phyloP scores from a whole-genome alignment of 345 rosid genomes.

The Salix koriyanagi region DNA sequence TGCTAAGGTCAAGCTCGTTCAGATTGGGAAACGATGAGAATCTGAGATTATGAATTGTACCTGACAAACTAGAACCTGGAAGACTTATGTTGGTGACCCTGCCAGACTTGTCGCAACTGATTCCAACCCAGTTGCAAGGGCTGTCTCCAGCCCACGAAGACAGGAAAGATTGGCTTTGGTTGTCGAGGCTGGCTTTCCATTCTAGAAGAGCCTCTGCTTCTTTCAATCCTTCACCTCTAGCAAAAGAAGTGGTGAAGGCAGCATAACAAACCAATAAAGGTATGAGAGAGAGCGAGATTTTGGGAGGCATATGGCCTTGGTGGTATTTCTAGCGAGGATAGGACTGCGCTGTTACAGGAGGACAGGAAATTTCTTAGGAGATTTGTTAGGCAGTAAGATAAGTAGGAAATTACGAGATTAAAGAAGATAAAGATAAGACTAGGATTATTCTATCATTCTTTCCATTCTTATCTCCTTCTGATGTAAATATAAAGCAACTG shows the following conservation, averaged over 20 bases:
- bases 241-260: neutral
- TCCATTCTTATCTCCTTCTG: no score
- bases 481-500: no score
- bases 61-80: neutral
- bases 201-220: conserved; percentile 21
- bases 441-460: no score
- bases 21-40: conserved; percentile 18
- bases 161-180: neutral
- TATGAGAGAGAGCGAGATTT: neutral
- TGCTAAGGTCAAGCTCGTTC: neutral
- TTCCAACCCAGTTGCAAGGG: conserved; percentile 18
- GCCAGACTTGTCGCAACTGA: neutral
- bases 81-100: conserved; percentile 17
- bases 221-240: neutral
- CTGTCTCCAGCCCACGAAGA: conserved; percentile 5
- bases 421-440: no score
- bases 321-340: neutral
- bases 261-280: neutral
- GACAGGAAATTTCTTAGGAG: no score
- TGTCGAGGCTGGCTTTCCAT: conserved; percentile 23
- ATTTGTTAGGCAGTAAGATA: no score
- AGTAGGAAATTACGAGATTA: no score
- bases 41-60: conserved; percentile 18
- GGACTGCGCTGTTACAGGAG: neutral
- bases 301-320: neutral